Base-by-base conservation (phyloP, 2,329 filamentous ascomycete species). In the Immersiporthe knoxdaviesiana region DNA sequence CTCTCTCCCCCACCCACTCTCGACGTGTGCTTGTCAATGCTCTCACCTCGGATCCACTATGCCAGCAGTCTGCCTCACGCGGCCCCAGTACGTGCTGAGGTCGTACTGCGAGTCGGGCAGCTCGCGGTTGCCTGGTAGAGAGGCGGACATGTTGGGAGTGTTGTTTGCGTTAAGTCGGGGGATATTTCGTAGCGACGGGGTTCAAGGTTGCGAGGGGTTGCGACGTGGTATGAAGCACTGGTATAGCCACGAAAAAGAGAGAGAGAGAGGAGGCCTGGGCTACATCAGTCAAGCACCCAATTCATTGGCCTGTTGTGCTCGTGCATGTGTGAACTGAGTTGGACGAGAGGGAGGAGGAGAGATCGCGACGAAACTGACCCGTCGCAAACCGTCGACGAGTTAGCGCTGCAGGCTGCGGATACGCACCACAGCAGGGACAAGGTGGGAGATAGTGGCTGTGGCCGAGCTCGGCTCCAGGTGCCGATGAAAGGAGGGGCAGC, bases 41-140 rank as follows among this genome's bases (percentile, higher is more conserved):
- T 81, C 92, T 90, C 85, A 98, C 95, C 94, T 96, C 74, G 96
- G 96, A 84, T 99, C 96, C 78, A 94, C 92, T 76, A 99, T 90
- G 76, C 94, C 90, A 71, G 92, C 91, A 24, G 94, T 90, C 83
- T 99, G 95, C 82, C 88, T 89, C 77, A 98, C 96, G 70, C 96
- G 90, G 73, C 96, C 96, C 92, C 92, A 96, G 83, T 99, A 99
- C 61, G 94, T 97, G 78, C 82, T 88, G 76, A 99, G 86, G 79
- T 99, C 93, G 87, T 97, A 95, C 81, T 94, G 93, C 67, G 96
- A 99, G 68, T 90, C 89, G 71, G 96, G 96, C 73, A 97, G 86
- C 80, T 97, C 93, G 79, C 95, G 91, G 75, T 82, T 82, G 70
- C 89, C 89, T 63, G 88, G 88, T 41, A 91, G 80, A 32, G 89